Evolutionary conservation across 306 rosid genomes (phyloP).

Genomic region (Vachellia collinsii): DNA sequence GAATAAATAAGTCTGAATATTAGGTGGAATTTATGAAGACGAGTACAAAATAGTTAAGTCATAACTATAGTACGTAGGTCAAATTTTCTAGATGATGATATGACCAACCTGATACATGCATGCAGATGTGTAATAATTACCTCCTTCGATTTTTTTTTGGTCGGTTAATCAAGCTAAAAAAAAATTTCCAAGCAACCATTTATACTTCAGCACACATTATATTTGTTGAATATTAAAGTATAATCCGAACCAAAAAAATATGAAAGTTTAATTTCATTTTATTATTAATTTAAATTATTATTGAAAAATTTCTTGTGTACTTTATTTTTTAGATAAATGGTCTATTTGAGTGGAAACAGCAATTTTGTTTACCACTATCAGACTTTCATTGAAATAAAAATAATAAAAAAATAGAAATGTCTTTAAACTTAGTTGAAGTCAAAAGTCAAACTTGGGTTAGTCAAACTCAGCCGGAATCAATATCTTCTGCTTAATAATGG

Average conservation of each 20-base stretch:
- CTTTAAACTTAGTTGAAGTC: not conserved
- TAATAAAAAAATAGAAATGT: not conserved
- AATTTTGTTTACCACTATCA: not conserved
- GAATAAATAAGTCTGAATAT: not conserved
- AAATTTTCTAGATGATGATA: no score
- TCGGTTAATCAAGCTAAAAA: not conserved
- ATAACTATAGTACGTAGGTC: no score
- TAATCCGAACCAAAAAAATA: no score
- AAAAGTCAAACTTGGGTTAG: not conserved
- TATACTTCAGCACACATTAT: not conserved
- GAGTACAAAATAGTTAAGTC: no score
- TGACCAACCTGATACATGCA: not conserved
- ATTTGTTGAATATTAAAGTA: not conserved
- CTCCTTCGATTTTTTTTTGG: not conserved
- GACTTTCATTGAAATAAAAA: not conserved
- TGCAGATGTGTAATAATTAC: not conserved
- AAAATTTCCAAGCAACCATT: not conserved
- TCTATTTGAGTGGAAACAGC: not conserved
- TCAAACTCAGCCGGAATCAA: not conserved
- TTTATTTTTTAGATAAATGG: not conserved
- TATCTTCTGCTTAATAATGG: not conserved
- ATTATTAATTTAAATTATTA: not conserved
- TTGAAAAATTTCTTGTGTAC: not conserved
- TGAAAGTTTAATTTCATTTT: not conserved
- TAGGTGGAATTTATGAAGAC: no score